Evolutionary conservation across 768 basidiomycete genomes (phyloP), one percentile per base, ranked within the genome.

Genomic region (Tricholoma saponaceum): DNA sequence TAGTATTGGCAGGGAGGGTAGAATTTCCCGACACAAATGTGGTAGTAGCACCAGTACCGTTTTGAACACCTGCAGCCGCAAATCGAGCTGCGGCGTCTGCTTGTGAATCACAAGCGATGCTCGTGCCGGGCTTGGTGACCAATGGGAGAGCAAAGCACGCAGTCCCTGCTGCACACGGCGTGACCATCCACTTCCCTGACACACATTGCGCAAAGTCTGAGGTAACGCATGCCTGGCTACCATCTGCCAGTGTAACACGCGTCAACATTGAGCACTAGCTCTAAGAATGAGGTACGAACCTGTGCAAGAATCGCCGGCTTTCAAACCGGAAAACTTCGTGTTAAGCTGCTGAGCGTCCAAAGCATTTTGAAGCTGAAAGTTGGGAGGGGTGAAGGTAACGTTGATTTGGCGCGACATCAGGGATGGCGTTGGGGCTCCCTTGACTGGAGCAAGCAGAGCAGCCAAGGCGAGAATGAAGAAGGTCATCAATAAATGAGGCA

Each of bases 341-440:
- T 84, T 84, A 28, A 79, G 70, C 46, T 75, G 71, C 62, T 81
- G 81, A 10, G 83, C 83, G 39, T 76, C 75, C 18, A 81, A 65
- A 4, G 69, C 83, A 57, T 84, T 84, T 60, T 79, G 70, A 55
- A 74, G 55, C 41, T 63, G 62, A 13, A 60, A 8, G 7, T 54
- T 56, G 9, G 52, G 25, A n/a, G 68, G n/a, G n/a, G n/a, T n/a
- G n/a, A n/a, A n/a, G n/a, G n/a, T n/a, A n/a, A n/a, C n/a, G n/a
- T n/a, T n/a, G n/a, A n/a, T 52, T 22, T 49, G 37, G 67, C 65
- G 39, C 70, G 67, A 57, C 70, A 70, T 54, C 6, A 63, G 58
- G 22, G 70, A 57, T 12, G 46, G 60, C 30, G 70, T 67, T 10
- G 76, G 76, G 0, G 74, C 76, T 51, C 69, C 66, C 60, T 64